These are phyloP conservation scores for Mycogone perniciosa DNA, from an alignment of 2,329 filamentous ascomycete genomes.

Conservation along the genomic window DNA sequence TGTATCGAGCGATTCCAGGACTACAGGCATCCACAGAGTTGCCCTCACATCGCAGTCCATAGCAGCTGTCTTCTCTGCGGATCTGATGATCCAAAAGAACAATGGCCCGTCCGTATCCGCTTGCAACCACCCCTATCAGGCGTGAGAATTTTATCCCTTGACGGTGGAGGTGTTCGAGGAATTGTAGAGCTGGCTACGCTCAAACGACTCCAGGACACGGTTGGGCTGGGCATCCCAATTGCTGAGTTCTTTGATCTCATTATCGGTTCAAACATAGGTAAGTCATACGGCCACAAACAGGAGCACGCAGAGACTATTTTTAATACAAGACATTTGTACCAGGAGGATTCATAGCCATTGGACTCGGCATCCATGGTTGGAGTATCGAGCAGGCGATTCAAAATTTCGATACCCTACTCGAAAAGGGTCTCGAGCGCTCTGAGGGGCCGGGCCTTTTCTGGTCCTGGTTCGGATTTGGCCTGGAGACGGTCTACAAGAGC, in stretches of 20 bases:
- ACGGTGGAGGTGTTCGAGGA: not conserved
- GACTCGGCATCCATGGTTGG: too few species aligned
- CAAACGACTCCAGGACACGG: not conserved
- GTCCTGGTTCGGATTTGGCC: too few species aligned
- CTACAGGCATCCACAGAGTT: not conserved
- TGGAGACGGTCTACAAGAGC: too few species aligned
- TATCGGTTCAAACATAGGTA: not conserved
- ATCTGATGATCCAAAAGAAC: not conserved
- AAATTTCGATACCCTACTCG: too few species aligned
- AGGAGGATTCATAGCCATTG: too few species aligned
- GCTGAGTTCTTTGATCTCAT: not conserved
- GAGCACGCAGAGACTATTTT: too few species aligned
- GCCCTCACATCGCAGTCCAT: not conserved
- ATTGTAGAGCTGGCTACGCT: not conserved
- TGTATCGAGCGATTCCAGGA: too few species aligned
- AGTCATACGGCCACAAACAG: not conserved
- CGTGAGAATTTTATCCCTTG: not conserved
- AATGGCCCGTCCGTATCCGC: not conserved
- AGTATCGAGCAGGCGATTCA: too few species aligned
- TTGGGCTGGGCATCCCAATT: not conserved
- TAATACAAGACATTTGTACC: too few species aligned
- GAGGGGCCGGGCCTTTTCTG: too few species aligned
- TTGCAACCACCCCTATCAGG: not conserved
- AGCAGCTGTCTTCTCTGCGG: not conserved
- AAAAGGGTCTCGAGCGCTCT: too few species aligned